phyloP scores from a whole-genome alignment of 495 filamentous ascomycete species.

The Penicillium parvum region DNA sequence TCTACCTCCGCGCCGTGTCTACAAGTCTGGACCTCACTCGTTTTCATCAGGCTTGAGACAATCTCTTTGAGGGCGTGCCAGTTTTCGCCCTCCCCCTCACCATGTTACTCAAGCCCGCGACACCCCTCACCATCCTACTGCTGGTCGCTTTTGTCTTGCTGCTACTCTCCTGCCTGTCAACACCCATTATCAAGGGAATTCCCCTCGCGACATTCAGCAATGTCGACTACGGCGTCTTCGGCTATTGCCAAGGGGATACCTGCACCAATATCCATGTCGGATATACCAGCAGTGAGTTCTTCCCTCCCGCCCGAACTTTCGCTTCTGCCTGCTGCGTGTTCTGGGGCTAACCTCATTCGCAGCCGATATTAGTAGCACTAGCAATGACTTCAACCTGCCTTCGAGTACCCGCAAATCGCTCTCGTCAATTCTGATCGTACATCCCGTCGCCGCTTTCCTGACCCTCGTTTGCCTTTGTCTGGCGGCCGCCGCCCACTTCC shows the following conservation, averaged over 20 bases:
- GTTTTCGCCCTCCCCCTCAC: constrained; percentile 19
- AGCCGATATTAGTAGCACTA: constrained; percentile 41
- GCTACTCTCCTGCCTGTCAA: constrained; percentile 84
- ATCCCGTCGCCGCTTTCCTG: constrained; percentile 84
- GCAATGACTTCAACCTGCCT: constrained; percentile 68
- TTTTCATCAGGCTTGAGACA: constrained; percentile 8
- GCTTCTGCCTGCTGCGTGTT: constrained; percentile 9
- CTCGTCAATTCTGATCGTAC: constrained; percentile 87
- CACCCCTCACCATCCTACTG: constrained; percentile 81
- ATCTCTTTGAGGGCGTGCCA: constrained; percentile 5
- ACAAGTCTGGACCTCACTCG: constrained; percentile 9
- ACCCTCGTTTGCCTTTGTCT: constrained; percentile 80
- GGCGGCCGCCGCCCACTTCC: constrained; percentile 77
- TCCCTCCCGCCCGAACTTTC: constrained; percentile 13
- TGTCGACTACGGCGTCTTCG: constrained; percentile 88
- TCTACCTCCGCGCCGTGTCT: constrained; percentile 1
- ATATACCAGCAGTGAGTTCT: constrained; percentile 73
- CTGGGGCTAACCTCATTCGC: constrained; percentile 10
- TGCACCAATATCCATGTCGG: constrained; percentile 79
- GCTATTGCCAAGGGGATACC: constrained; percentile 62
- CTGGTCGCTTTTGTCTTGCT: constrained; percentile 81
- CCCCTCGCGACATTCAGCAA: constrained; percentile 72
- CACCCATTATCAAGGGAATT: constrained; percentile 81
- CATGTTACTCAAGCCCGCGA: constrained; percentile 81
- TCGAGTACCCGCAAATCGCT: constrained; percentile 70